phyloP scores from a whole-genome alignment of 1,284 basidiomycete species.

The Hymenochaete sp. region DNA sequence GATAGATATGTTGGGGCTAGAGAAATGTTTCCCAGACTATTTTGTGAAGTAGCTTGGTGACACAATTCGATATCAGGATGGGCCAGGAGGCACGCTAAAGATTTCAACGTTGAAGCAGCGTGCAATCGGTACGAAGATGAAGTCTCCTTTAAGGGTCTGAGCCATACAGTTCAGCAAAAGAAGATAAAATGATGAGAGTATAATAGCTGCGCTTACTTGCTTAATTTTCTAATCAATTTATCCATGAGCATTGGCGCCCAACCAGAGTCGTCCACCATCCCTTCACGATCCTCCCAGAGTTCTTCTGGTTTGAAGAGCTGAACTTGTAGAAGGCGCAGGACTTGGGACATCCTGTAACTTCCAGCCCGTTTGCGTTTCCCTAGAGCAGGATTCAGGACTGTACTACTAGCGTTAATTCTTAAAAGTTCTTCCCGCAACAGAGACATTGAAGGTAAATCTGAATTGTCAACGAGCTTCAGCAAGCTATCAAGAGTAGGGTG shows the following conservation, averaged over 20 bases:
- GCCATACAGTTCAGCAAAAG: too few species aligned
- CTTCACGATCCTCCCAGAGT: slow-evolving; percentile 3
- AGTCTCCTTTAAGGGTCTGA: neutral
- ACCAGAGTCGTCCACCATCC: slow-evolving; percentile 7
- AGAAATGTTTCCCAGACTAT: slow-evolving; percentile 24
- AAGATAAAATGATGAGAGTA: neutral
- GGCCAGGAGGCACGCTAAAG: slow-evolving; percentile 36
- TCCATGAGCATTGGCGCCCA: slow-evolving; percentile 10
- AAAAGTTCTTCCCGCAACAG: neutral
- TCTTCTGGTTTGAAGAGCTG: neutral
- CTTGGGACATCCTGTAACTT: slow-evolving; percentile 1
- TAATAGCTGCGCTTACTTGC: neutral
- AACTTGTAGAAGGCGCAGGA: slow-evolving; percentile 5
- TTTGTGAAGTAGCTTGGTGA: slow-evolving; percentile 12
- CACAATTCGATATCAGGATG: slow-evolving; percentile 32
- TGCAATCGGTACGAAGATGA: neutral
- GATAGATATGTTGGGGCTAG: slow-evolving; percentile 33
- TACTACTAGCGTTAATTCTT: neutral
- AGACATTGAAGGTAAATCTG: neutral
- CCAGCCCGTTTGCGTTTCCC: slow-evolving; percentile 18
- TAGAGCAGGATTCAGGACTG: neutral
- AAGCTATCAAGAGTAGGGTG: neutral
- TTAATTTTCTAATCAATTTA: neutral
- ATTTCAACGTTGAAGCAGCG: slow-evolving; percentile 3
- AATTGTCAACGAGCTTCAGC: neutral